These are phyloP conservation scores for Zasmidium cellare DNA, from an alignment of 2,329 filamentous ascomycete genomes.

Conservation along the genomic window DNA sequence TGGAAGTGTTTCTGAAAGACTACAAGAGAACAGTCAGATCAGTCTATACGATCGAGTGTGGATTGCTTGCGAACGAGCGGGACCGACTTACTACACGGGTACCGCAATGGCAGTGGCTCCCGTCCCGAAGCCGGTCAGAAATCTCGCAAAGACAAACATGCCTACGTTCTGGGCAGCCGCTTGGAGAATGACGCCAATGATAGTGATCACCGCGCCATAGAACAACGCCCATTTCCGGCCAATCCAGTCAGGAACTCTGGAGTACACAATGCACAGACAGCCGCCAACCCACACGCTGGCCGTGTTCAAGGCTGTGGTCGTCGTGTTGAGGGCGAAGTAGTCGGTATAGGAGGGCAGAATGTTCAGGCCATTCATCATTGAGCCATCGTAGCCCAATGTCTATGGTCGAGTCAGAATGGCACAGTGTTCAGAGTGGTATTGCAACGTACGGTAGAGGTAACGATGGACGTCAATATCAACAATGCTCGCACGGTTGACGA, in stretches of 20 bases:
- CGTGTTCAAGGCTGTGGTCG: constrained; percentile 4
- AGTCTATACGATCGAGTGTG: too few species aligned
- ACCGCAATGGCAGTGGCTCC: constrained; percentile 7
- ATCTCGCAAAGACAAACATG: constrained; percentile 42
- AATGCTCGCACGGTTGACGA: constrained; percentile 1
- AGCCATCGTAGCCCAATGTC: constrained; percentile 1
- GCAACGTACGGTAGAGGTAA: constrained; percentile 3
- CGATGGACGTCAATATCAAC: constrained; percentile 2
- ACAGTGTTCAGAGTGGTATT: too few species aligned
- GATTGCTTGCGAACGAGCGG: too few species aligned
- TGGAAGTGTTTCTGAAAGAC: constrained; percentile 5
- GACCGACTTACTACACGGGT: constrained; percentile 1
- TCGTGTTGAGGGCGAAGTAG: constrained; percentile 1
- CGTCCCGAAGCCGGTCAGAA: constrained; percentile 34
- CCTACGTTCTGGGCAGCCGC: constrained; percentile 39
- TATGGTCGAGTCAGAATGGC: not conserved
- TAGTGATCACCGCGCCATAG: constrained; percentile 44
- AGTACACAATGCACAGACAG: not conserved
- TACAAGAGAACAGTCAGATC: not conserved
- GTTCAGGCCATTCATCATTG: constrained; percentile 4
- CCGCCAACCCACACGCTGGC: constrained; percentile 4
- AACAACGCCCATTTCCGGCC: constrained; percentile 48
- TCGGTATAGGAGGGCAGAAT: constrained; percentile 4
- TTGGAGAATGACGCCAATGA: constrained; percentile 44
- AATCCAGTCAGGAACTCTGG: constrained; percentile 23